Evolutionary conservation across 2,329 filamentous ascomycete species (phyloP), one percentile per base, ranked within the genome.

Genomic region (Cadophora gregata): DNA sequence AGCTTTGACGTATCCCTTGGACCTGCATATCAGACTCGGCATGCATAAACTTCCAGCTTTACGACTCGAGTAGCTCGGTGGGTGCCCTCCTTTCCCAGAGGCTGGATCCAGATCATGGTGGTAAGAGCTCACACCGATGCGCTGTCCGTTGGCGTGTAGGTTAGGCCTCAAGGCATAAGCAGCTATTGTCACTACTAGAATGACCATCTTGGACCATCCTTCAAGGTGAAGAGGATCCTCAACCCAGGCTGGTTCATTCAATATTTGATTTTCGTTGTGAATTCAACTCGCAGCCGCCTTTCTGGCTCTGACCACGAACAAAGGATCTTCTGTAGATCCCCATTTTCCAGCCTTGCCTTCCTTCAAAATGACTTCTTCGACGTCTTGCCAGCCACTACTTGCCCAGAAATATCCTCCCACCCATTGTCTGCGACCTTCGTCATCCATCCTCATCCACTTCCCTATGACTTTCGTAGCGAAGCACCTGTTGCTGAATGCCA

Each of bases 281-380:
- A n/a, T 7, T 60, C n/a, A 60, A 29, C 12, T 60, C 19, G 38
- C 47, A 47, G 51, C 33, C 24, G 59, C 63, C 25, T 66, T 69
- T 14, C 31, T 64, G 25, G 58, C 81, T 69, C 81, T 76, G 2
- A 82, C 80, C 50, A 81, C 79, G 79, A 79, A 82, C 45, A 82
- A 62, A n/a, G 80, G 80, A 78, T 82, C 80, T 56, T 76, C 66
- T 19, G 63, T 53, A 10, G 59, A 59, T 33, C 63, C 67, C 62
- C 59, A 61, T 21, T 67, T 63, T 60, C 66, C 69, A 24, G 45
- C 70, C 27, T 77, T 77, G 27, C 78, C 77, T 67, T 81, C 78
- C 68, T 80, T 81, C n/a, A 84, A 68, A 63, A 83, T 80, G n/a
- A 85, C 79, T 69, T 85, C 82, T 76, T 85, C 83, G 33, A 86